Conservation (phyloP, 345 rosid genomes). For the Pugionium dolabratum region DNA sequence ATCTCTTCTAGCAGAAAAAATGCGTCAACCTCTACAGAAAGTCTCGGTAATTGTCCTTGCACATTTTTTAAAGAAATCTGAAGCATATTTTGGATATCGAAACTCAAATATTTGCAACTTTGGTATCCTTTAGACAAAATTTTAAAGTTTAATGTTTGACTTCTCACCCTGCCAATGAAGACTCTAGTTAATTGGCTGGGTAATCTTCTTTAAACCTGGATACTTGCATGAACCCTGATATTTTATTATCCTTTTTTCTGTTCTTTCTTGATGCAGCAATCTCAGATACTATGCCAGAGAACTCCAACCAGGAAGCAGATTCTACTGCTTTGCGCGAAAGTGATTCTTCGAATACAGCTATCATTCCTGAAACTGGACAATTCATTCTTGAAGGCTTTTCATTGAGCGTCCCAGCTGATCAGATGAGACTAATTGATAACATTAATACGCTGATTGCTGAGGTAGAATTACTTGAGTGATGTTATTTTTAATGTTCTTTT, state of each 20-base stretch:
- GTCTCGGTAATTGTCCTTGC: conserved; percentile 58
- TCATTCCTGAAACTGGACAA: conserved; percentile 50
- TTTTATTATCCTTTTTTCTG: not conserved
- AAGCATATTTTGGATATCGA: conserved; percentile 20
- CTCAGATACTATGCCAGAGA: conserved; percentile 46
- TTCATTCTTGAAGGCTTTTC: conserved; percentile 55
- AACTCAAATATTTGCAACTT: conserved; percentile 12
- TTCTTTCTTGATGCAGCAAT: conserved; percentile 22
- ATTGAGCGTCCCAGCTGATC: conserved; percentile 74
- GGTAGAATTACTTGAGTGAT: conserved; percentile 43
- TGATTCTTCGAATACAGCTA: conserved; percentile 43
- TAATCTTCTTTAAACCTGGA: not conserved
- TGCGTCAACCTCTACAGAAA: conserved; percentile 81
- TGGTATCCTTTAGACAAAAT: not conserved
- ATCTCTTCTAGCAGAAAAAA: conserved; percentile 53
- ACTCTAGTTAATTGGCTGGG: conserved; percentile 10
- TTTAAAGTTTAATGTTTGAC: not conserved
- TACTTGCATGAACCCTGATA: not conserved
- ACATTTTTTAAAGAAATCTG: conserved; percentile 13
- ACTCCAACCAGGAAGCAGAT: conserved; percentile 45
- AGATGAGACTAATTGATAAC: conserved; percentile 69
- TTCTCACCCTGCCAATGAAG: conserved; percentile 7
- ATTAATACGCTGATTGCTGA: conserved; percentile 70
- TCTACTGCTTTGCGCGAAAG: conserved; percentile 42
- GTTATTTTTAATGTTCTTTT: not conserved